Percentiles rank a stretch among this genome's conserved stretches.
phyloP scores from a whole-genome alignment of 306 rosid genomes.

The Mimosa pudica region DNA sequence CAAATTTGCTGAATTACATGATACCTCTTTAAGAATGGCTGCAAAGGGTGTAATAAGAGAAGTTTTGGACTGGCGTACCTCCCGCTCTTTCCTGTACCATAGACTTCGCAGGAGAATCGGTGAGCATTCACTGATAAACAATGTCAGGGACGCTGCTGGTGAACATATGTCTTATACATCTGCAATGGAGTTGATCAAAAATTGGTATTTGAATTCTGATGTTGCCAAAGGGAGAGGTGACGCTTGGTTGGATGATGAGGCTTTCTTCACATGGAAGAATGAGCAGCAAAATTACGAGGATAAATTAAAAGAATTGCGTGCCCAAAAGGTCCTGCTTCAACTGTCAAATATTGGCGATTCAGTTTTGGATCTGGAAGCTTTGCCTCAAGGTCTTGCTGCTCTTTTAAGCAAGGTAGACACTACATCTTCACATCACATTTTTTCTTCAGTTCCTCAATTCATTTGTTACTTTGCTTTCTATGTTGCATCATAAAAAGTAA shows the following conservation, averaged over 20 bases:
- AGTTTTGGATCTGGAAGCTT: conserved; percentile 75
- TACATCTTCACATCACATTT: not conserved
- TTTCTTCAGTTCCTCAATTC: not conserved
- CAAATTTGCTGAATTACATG: conserved; percentile 93
- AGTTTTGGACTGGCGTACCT: conserved; percentile 83
- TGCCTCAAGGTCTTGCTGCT: conserved; percentile 94
- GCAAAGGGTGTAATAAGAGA: conserved; percentile 88
- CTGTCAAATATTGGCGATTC: conserved; percentile 78
- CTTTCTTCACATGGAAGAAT: conserved; percentile 89
- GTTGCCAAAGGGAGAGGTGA: conserved; percentile 54
- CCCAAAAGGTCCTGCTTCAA: conserved; percentile 83
- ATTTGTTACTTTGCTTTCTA: conserved; percentile 23
- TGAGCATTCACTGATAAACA: conserved; percentile 75
- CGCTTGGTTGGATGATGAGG: conserved; percentile 78
- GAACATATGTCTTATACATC: conserved; percentile 66
- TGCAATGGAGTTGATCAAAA: conserved; percentile 65
- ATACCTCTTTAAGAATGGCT: conserved; percentile 95
- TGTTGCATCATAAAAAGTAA: conserved; percentile 32
- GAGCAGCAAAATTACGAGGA: conserved; percentile 64
- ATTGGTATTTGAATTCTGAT: conserved; percentile 75
- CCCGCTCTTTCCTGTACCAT: conserved; percentile 77
- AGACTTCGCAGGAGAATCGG: conserved; percentile 81
- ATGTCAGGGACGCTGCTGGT: conserved; percentile 80
- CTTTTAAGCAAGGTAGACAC: conserved; percentile 91
- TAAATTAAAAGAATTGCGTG: conserved; percentile 82